Evolutionary conservation across 495 filamentous ascomycete genomes (phyloP).

Genomic region (Aspergillus saccharolyticus): DNA sequence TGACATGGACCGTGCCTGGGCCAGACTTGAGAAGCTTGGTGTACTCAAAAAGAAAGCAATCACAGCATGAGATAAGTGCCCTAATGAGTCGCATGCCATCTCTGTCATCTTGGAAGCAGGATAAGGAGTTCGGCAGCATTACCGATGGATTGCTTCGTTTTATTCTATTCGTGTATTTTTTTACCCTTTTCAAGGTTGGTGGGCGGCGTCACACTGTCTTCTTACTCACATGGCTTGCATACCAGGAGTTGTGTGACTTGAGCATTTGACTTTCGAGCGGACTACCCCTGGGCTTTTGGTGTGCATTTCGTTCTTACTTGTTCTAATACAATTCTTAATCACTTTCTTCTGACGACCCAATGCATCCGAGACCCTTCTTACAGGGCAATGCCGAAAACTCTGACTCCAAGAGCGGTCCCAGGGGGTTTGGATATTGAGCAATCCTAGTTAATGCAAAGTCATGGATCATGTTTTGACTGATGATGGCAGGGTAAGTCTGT

Average conservation of each 20-base stretch:
- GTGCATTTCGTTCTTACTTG: background rate
- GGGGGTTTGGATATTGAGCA: no score
- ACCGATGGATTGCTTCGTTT: background rate
- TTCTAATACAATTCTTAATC: background rate
- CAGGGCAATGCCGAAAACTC: no score
- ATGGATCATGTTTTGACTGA: no score
- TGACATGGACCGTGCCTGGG: slow-evolving; percentile 40
- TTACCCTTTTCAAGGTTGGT: background rate
- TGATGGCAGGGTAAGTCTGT: no score
- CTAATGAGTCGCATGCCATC: background rate
- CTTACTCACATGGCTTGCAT: slow-evolving; percentile 1
- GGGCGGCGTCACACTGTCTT: background rate
- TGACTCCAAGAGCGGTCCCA: no score
- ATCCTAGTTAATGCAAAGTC: no score
- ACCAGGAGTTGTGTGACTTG: slow-evolving; percentile 4
- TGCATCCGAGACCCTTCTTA: no score
- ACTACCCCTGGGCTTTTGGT: background rate
- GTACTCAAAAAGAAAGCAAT: slow-evolving; percentile 41
- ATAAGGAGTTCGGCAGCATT: slow-evolving; percentile 1
- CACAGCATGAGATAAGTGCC: slow-evolving; percentile 19
- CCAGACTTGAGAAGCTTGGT: slow-evolving; percentile 38
- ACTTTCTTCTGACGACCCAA: background rate
- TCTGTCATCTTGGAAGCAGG: background rate
- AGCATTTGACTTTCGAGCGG: slow-evolving; percentile 3
- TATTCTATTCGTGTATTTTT: background rate